These are phyloP conservation scores for Rhizoclosmatium globosum DNA, from an alignment of 192 early-diverging fungal genomes.

Conservation along the genomic window DNA sequence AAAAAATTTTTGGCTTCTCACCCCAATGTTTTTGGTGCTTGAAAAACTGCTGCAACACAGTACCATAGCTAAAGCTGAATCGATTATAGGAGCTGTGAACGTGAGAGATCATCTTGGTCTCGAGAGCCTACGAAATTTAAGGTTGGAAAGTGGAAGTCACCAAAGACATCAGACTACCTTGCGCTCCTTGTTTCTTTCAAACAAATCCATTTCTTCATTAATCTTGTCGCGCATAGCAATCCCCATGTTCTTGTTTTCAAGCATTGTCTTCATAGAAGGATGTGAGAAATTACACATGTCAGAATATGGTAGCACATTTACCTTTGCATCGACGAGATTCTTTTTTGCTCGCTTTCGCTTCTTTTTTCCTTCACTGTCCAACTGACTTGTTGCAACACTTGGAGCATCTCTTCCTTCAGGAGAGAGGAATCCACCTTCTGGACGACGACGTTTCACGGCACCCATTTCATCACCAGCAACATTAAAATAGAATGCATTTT, in stretches of 20 bases:
- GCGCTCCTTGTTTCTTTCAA: background rate
- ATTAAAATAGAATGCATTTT: background rate
- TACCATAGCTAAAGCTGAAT: slow-evolving; percentile 9
- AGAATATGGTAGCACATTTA: background rate
- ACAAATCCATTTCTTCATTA: background rate
- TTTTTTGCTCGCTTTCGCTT: slow-evolving; percentile 8
- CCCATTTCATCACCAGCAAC: background rate
- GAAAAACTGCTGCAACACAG: background rate
- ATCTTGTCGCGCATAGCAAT: background rate
- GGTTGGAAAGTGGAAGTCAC: background rate
- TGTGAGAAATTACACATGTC: background rate
- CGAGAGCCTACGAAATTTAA: background rate
- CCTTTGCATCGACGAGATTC: slow-evolving; percentile 1
- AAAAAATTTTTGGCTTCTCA: background rate
- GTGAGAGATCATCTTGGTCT: slow-evolving; percentile 1
- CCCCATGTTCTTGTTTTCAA: background rate
- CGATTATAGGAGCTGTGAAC: slow-evolving; percentile 9
- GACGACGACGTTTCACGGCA: background rate
- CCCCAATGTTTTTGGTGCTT: background rate
- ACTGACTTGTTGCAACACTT: background rate
- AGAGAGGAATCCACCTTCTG: background rate
- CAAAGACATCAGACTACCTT: background rate
- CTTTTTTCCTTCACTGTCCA: background rate
- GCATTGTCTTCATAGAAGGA: background rate
- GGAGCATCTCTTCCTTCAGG: too few species aligned